phyloP scores from a whole-genome alignment of 1,284 basidiomycete species.

The Ceratobasidium sp. region DNA sequence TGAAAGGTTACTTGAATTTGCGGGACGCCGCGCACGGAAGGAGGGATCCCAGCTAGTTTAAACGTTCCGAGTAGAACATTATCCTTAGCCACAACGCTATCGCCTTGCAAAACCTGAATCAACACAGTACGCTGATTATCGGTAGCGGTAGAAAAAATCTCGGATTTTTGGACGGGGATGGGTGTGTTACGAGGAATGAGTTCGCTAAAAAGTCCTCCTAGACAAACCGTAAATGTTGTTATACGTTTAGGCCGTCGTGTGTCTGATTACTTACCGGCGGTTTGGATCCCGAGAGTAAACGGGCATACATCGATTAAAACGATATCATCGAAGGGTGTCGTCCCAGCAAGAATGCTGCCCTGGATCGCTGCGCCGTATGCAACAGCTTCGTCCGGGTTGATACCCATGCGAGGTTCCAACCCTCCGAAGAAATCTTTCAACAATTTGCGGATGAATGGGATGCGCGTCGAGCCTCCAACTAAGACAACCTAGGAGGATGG shows the following conservation, averaged over 20 bases:
- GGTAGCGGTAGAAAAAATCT: slow-evolving; percentile 71
- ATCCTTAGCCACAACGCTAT: slow-evolving; percentile 75
- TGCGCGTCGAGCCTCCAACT: slow-evolving; percentile 72
- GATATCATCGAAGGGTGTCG: slow-evolving; percentile 58
- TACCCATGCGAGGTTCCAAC: slow-evolving; percentile 65
- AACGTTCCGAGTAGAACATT: slow-evolving; percentile 72
- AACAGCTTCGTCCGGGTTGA: slow-evolving; percentile 99
- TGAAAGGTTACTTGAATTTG: slow-evolving; percentile 67
- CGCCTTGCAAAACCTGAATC: slow-evolving; percentile 90
- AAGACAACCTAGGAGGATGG: slow-evolving; percentile 63
- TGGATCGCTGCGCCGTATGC: slow-evolving; percentile 99
- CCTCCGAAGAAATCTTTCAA: slow-evolving; percentile 68
- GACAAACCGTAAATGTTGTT: too few species aligned
- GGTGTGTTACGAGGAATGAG: slow-evolving; percentile 71
- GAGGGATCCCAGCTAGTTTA: slow-evolving; percentile 73
- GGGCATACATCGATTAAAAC: slow-evolving; percentile 63
- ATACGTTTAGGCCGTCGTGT: too few species aligned
- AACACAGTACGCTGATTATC: slow-evolving; percentile 69
- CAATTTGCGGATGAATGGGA: slow-evolving; percentile 71
- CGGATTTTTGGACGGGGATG: slow-evolving; percentile 73
- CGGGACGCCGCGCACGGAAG: slow-evolving; percentile 75
- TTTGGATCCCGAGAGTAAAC: slow-evolving; percentile 69
- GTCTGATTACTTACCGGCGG: slow-evolving; percentile 59
- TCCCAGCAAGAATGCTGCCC: slow-evolving; percentile 73
- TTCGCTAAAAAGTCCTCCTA: slow-evolving; percentile 73